These are phyloP conservation scores for Aspergillus chevalieri DNA, from an alignment of 2,329 filamentous ascomycete genomes.

Conservation along the genomic window DNA sequence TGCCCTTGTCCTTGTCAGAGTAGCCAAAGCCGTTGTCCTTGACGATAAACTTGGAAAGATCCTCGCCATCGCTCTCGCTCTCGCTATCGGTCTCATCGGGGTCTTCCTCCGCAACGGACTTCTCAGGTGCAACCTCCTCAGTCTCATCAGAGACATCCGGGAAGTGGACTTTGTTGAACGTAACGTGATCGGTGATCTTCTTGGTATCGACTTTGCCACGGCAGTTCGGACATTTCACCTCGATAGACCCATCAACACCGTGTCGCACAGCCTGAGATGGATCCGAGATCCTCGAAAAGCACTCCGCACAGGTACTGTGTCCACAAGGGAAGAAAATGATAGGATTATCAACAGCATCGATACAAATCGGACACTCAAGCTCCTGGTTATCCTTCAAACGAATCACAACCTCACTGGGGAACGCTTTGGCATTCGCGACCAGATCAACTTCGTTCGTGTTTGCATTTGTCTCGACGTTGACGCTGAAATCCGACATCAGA, in stretches of 20 bases:
- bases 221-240: constrained; percentile 69
- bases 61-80: constrained; percentile 28
- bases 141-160: constrained; percentile 41
- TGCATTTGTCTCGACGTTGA: constrained; percentile 45
- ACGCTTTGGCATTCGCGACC: constrained; percentile 55
- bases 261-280: constrained; percentile 52
- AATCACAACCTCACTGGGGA: constrained; percentile 57
- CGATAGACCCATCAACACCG: constrained; percentile 50
- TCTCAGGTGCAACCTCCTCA: constrained; percentile 9
- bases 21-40: constrained; percentile 32
- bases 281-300: constrained; percentile 64
- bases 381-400: constrained; percentile 57
- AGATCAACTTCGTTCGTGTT: constrained; percentile 52
- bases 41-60: constrained; percentile 52
- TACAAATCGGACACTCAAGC: constrained; percentile 78
- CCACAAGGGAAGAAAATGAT: constrained; percentile 77
- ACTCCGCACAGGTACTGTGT: constrained; percentile 71
- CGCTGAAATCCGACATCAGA: constrained; percentile 60
- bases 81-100: constrained; percentile 17
- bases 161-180: constrained; percentile 69
- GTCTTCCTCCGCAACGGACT: constrained; percentile 21
- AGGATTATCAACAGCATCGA: constrained; percentile 68
- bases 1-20: constrained; percentile 29
- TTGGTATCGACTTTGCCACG: constrained; percentile 60
- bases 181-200: constrained; percentile 65